A percentile compares a stretch with the other conserved stretches of the same genome.
Conservation (phyloP, 805 yeast species). For the Sungouiozyma intestinalis region DNA sequence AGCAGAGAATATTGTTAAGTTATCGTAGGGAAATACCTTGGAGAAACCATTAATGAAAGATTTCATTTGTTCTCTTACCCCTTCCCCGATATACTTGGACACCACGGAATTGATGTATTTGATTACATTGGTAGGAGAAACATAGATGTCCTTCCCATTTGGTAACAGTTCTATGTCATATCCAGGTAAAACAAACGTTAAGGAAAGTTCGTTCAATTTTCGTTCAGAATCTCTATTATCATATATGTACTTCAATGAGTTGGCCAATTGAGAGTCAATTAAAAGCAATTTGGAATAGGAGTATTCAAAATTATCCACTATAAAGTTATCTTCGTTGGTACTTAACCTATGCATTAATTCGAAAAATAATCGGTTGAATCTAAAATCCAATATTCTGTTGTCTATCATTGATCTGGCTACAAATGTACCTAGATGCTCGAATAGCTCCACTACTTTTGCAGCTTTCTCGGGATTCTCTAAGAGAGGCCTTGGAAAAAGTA, state of each 20-base stretch:
- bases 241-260: constrained; percentile 43
- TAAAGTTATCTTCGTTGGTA: constrained; percentile 4
- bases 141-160: constrained; percentile 42
- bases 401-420: constrained; percentile 81
- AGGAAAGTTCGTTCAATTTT: constrained; percentile 36
- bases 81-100: constrained; percentile 49
- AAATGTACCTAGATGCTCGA: constrained; percentile 66
- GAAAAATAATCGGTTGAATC: constrained; percentile 64
- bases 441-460: constrained; percentile 39
- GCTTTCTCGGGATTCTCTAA: constrained; percentile 28
- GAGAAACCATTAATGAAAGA: constrained; percentile 76
- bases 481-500: constrained; percentile 70
- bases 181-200: constrained; percentile 74
- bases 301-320: constrained; percentile 1
- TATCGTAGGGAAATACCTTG: constrained; percentile 65
- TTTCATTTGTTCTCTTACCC: constrained; percentile 53
- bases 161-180: constrained; percentile 46
- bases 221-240: constrained; percentile 31
- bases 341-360: constrained; percentile 35
- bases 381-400: constrained; percentile 76
- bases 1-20: constrained; percentile 62
- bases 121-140: constrained; percentile 45
- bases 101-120: constrained; percentile 46
- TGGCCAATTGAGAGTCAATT: constrained; percentile 51
- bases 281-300: constrained; percentile 31